Base-by-base conservation (phyloP, 257 asterid genomes). In the Jacaranda copaia region DNA sequence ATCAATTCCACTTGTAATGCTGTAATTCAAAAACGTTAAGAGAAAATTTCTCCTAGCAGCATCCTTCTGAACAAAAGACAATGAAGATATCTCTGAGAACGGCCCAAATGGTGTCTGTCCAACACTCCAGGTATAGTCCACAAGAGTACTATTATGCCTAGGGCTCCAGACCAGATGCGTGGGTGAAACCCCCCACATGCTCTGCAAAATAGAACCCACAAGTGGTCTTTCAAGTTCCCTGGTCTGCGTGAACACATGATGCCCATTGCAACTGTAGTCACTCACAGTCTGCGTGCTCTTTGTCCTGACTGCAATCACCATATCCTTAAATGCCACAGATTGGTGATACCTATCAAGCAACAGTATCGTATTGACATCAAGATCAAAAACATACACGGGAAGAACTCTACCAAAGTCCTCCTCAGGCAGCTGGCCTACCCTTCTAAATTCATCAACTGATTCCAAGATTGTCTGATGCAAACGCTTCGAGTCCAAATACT, bases 71-170 rank as follows among this genome's bases (percentile, higher is more conserved):
- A 93, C 96, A 83, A 95, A 95, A 2, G 98, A 93, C 79, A 95
- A 48, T 0, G 98, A 88, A 49, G 89, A 86, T 70, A 89, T 75
- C 90, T 93, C 97, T 0, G 98, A 91, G 72, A 95, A 95, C 0
- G 99, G 98, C 15, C 99, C 99, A 81, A 95, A 95, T 1, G 97
- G 99, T 8, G 99, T 95, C 19, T 95, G 96, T 15, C 96, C 94
- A 58, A 95, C 83, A 40, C 99, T 95, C 98, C 99, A 95, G 3
- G 98, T 93, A 77, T 95, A 93, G 75, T 95, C 99, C 39, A 90
- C 88, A 51, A 93, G 84, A 60, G 98, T 76, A 59, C 80, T 84
- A 71, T 95, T 95, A 66, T 91, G 98, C 81, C 93, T 89, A 13
- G 97, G 91, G 84, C 98, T 93, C 99, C 99, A 93, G 0, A 89